Conservation (phyloP, 257 asterid genomes). For the Scutellaria galericulata region DNA sequence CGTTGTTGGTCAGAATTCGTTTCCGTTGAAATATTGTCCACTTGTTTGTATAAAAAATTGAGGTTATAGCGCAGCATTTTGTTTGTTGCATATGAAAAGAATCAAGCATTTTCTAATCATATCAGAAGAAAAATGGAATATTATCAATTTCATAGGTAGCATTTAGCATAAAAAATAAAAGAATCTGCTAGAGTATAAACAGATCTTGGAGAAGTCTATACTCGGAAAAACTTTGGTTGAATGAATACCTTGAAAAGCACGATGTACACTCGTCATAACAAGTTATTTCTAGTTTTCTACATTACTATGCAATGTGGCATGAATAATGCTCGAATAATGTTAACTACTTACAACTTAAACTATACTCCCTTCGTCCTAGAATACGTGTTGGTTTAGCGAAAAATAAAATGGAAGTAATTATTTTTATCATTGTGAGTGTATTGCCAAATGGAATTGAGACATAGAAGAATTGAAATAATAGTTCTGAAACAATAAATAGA, state of each 20-base stretch:
- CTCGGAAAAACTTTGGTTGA: slow-evolving; percentile 1
- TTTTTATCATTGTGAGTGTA: neutral
- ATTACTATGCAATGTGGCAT: neutral
- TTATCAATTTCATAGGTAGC: neutral
- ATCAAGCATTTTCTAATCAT: too few species aligned
- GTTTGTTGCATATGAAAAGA: neutral
- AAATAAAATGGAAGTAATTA: neutral
- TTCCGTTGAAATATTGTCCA: neutral
- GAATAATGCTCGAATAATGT: neutral
- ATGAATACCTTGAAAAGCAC: slow-evolving; percentile 13
- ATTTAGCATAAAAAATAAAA: neutral
- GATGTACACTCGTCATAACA: neutral
- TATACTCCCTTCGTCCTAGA: too few species aligned
- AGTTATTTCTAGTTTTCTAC: slow-evolving; percentile 4
- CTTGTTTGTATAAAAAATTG: slow-evolving; percentile 10
- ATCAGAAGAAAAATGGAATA: too few species aligned
- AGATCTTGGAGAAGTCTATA: neutral
- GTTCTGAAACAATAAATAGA: slow-evolving; percentile 10
- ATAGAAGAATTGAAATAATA: slow-evolving; percentile 1
- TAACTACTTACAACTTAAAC: neutral
- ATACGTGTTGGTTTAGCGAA: too few species aligned
- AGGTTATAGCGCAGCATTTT: slow-evolving; percentile 8
- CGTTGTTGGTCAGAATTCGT: neutral
- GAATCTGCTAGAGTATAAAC: neutral
- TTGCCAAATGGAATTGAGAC: slow-evolving; percentile 5